Percentiles rank a stretch among this genome's conserved stretches.
Evolutionary conservation across 768 basidiomycete genomes (phyloP).

Genomic region (Mycena polygramma): DNA sequence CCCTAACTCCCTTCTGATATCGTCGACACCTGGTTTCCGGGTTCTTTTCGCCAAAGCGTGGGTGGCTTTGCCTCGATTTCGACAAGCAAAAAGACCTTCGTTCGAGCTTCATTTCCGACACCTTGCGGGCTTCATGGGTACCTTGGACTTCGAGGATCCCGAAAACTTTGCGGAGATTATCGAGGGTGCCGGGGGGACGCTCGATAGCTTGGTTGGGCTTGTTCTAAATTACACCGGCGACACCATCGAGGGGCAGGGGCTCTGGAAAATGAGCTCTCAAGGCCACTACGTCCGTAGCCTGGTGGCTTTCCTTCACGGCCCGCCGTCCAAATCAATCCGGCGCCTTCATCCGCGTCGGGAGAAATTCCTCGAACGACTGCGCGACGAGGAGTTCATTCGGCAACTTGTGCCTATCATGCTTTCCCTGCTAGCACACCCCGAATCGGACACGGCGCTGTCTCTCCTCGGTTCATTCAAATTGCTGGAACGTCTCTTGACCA

Average conservation of each 20-base stretch:
- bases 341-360: background rate
- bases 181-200: too few relatives aligned
- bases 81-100: too few relatives aligned
- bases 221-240: background rate
- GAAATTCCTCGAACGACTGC: background rate
- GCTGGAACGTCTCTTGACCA: background rate
- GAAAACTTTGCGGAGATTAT: too few relatives aligned
- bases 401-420: background rate
- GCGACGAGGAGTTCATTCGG: background rate
- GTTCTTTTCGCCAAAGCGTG: too few relatives aligned
- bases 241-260: background rate
- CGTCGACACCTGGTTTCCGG: too few relatives aligned
- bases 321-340: background rate
- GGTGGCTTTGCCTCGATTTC: too few relatives aligned
- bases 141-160: too few relatives aligned
- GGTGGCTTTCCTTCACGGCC: background rate
- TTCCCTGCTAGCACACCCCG: background rate
- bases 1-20: too few relatives aligned
- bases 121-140: too few relatives aligned
- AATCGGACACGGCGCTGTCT: background rate
- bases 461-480: background rate
- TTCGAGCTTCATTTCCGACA: too few relatives aligned
- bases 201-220: background rate
- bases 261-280: background rate
- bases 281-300: background rate